These are phyloP conservation scores for Penicillium psychrosexuale DNA, from an alignment of 2,329 filamentous ascomycete genomes.

Conservation along the genomic window DNA sequence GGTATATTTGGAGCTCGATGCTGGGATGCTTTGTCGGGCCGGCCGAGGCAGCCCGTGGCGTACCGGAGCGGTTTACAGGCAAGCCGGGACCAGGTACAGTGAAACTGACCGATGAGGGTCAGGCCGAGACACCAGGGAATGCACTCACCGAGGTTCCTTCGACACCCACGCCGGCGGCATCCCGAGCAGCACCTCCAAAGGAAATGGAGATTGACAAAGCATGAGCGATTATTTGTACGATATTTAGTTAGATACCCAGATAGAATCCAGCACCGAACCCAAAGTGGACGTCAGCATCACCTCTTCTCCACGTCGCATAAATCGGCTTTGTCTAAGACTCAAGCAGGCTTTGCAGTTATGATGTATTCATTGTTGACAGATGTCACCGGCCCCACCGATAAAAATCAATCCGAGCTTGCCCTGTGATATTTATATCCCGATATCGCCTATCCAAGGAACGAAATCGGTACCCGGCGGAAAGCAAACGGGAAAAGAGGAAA, in stretches of 20 bases:
- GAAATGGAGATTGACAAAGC: conserved; percentile 19
- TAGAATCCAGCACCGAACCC: conserved; percentile 3
- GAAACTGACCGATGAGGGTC: conserved; percentile 1
- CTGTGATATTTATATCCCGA: not conserved
- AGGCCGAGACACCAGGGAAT: conserved; percentile 9
- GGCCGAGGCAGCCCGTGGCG: conserved; percentile 60
- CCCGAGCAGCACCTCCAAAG: not conserved
- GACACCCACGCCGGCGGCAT: conserved; percentile 2
- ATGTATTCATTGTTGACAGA: conserved; percentile 7
- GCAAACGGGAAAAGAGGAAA: not conserved
- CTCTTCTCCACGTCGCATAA: conserved; percentile 6
- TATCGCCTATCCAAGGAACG: conserved; percentile 4
- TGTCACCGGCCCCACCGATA: not conserved
- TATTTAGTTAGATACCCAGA: conserved; percentile 13
- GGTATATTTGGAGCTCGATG: conserved; percentile 78
- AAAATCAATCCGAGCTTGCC: not conserved
- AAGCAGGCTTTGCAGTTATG: not conserved
- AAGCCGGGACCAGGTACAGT: conserved; percentile 5
- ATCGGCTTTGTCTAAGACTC: conserved; percentile 5
- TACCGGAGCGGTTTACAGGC: conserved; percentile 69
- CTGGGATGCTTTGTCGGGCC: conserved; percentile 80
- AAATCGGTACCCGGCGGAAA: conserved; percentile 1
- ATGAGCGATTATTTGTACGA: conserved; percentile 3
- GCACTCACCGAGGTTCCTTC: not conserved
- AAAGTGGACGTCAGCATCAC: conserved; percentile 6